Base-by-base conservation (phyloP, 345 rosid genomes). In the Aurinia saxatilis region DNA sequence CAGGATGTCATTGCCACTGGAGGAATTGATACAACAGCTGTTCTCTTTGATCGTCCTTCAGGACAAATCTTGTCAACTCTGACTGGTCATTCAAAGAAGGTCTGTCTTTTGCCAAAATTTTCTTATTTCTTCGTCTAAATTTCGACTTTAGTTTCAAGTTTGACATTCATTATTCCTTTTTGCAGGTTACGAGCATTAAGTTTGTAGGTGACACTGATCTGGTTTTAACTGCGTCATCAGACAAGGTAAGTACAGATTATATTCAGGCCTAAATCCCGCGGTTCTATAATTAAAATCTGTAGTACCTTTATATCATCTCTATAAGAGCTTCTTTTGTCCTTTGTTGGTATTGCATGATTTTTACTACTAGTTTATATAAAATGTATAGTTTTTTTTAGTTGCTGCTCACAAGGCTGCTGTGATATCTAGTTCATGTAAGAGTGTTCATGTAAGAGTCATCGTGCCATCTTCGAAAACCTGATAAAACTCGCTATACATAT, bases 1-100 rank as follows among this genome's bases (percentile, higher is more conserved):
- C 75, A 95, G 99, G 97, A 86, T 72, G 58, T 75, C 64, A 81
- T 90, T 77, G 99, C 91, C 17, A 90, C 97, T 10, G 99, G 99
- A 57, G 99, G 99, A 57, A 60, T 84, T 50, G 99, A 93, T 76
- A 55, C 95, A 38, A 82, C 80, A 67, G 91, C 91, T 25, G 88
- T 90, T 52, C 71, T 93, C 63, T 87, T 93, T 76, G 87, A 93
- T 75, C 86, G 85, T 37, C 67, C 84, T 41, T 90, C 99, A 25
- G 99, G 99, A 57, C 86, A 90, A 77, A 84, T 93, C 36, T 35
- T 84, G 35, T 81, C 97, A 54, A 85, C 91, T 7, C 81, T 93
- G 35, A 84, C 85, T 69, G 99, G 99, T 55, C 99, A 95, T 63
- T 81, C 97, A 12, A 93, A 93, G 81, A 93, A 87, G 96, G 97